Base-by-base conservation (phyloP, 371 early-diverging fungal genomes). In the Mucor piriformis region DNA sequence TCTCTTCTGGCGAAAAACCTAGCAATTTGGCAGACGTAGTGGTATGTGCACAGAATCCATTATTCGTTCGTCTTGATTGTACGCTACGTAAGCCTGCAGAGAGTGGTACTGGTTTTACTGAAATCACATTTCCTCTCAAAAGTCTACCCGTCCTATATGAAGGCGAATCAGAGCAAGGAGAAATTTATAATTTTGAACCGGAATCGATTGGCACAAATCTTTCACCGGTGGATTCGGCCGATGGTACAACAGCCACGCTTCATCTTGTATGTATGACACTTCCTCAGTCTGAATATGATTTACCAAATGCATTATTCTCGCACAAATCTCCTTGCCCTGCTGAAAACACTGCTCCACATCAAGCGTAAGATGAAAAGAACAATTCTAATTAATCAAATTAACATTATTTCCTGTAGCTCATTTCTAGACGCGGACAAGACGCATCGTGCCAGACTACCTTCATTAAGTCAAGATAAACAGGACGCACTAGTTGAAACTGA, bases 141-240 rank as follows among this genome's bases (percentile, higher is more conserved):
- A 74, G 63, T 11, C 57, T 92, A 21, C 92, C 90, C 10, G 74
- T 80, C 0, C 76, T 76, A 5, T 88, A 85, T 60, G 68, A 73
- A 6, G 79, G 76, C n/a, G 61, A 67, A 15, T 34, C 56, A 0
- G 66, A 72, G 6, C 66, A 72, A 16, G 76, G 77, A 10, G 59
- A 65, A 5, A 52, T 62, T 0, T 69, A 68, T 42, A 79, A 88
- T 60, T 88, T 82, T 56, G 82, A 86, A 5, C 91, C 91, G 10
- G 73, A 70, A 13, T 69, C 59, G 4, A 85, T 92, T 50, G 93
- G 91, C 6, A 81, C 86, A 0, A 68, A 78, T 1, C 64, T 66
- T 5, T 88, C 86, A 12, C 91, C 91, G 5, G 79, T 92, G 0
- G 88, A 76, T 29, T 90, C 90, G 35, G 73, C 76, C 5, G 91